Base-by-base conservation (phyloP, 1,139 yeast species). In the Debaryomyces udenii region DNA sequence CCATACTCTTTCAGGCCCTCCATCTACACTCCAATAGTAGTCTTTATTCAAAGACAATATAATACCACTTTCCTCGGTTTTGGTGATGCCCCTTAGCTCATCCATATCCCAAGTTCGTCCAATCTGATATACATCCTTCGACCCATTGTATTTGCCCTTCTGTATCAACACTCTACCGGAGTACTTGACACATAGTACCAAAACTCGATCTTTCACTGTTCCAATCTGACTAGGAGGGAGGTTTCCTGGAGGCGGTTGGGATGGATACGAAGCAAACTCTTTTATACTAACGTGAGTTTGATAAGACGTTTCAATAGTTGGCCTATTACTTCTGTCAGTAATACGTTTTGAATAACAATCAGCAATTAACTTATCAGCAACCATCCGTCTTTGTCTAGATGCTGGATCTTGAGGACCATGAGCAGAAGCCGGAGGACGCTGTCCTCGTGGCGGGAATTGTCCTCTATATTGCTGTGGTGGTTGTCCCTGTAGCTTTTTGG, bases 51-150 rank as follows among this genome's bases (percentile, higher is more conserved):
- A 70, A 24, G 72, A 70, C 46, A 87, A 70, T 1, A 78, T 56
- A 48, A 91, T 74, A 1, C 90, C 90, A 40, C 77, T 74, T 20
- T 67, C 69, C 1, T 78, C 70, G 3, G 70, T 68, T 43, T 79
- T 73, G 35, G 81, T 80, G 4, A 91, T 64, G 28, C 64, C 63
- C 10, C 72, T 64, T 49, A 93, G 68, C 50, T 88, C 96, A 45
- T 80, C 88, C 55, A 93, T 66, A 48, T 83, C 84, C 99, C 99
- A 93, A 4, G 96, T 85, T 55, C 96, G 78, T 29, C 99, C 99
- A 40, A 93, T 87, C 62, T 91, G 98, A 55, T 86, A 83, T 3
- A 82, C 63, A 2, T 86, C 57, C 42, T 70, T 89, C 45, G 82
- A 82, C 9, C 80, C 73, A 53, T 86, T 86, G 58, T 79, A 89